Base-by-base conservation (phyloP, 176 grass and related monocot genomes). In the Chloris gayana region DNA sequence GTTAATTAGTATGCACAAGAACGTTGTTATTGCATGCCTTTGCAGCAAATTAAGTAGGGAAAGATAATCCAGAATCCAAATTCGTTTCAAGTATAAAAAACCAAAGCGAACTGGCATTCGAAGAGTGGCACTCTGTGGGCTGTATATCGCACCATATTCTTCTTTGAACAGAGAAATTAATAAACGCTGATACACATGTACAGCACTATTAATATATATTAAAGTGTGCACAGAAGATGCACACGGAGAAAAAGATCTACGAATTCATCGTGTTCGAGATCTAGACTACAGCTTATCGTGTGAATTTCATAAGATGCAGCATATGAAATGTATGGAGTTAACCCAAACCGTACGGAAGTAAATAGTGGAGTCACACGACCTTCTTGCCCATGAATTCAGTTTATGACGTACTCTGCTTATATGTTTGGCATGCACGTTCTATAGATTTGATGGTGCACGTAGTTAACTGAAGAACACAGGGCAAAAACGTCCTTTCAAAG, bases 21-120 rank as follows among this genome's bases (percentile, higher is more conserved):
- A 65, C 3, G 53, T 72, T 89, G 19, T 85, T 89, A 89, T 89
- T 82, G 83, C 78, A 89, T 89, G 87, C 47, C 57, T 57, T 79
- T 5, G 46, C 47, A 14, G 9, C 22, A 58, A 25, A 58, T 18
- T 6, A 45, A 14, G 34, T 37, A 22, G 14, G 41, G 41, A 74
- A 67, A 69, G 44, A 6, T 4, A 26, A 25, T 45, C n/a, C 73
- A 68, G 29, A 30, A 47, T 4, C 17, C 6, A 42, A 71, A 22
- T 56, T 39, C 73, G 31, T 46, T 62, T 62, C 19, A 24, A 38
- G 0, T 26, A 26, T 33, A 29, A 64, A 54, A 61, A 63, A 56
- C 18, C 11, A 45, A 50, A 84, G 22, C 5, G 14, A 13, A 27
- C 3, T 21, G 19, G 56, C 50, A 19, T 54, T 73, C 0, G 44